Conservation (phyloP, 2,329 filamentous ascomycete genomes). For the Teratosphaeria destructans region DNA sequence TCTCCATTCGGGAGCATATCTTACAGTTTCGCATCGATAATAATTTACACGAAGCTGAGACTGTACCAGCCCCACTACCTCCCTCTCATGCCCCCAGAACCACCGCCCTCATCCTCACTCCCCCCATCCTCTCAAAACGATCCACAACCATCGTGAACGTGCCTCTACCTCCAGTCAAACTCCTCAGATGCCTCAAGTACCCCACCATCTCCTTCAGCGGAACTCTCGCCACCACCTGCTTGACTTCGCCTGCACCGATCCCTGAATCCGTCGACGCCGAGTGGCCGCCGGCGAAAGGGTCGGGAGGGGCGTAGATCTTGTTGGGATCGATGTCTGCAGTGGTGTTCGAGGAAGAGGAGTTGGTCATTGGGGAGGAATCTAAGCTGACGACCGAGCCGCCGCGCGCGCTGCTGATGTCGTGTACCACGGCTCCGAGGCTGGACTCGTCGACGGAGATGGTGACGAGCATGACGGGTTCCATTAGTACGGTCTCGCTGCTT, state of each 20-base stretch:
- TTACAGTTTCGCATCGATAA: too few species aligned
- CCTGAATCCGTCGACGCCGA: constrained; percentile 5
- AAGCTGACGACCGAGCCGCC: constrained; percentile 67
- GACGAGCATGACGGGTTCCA: constrained; percentile 91
- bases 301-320: constrained; percentile 76
- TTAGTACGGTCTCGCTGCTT: constrained; percentile 49
- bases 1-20: too few species aligned
- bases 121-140: constrained; percentile 57
- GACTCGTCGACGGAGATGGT: constrained; percentile 77
- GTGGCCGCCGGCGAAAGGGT: constrained; percentile 53
- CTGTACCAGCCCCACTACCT: neutral
- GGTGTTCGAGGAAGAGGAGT: constrained; percentile 11
- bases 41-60: too few species aligned
- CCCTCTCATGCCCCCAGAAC: too few species aligned
- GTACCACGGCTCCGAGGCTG: constrained; percentile 69
- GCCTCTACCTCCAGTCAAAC: constrained; percentile 75
- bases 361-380: constrained; percentile 27
- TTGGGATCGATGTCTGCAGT: constrained; percentile 51
- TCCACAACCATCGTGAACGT: constrained; percentile 68
- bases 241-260: constrained; percentile 24
- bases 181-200: constrained; percentile 79
- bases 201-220: constrained; percentile 95
- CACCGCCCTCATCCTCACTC: constrained; percentile 48
- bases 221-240: constrained; percentile 69
- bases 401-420: constrained; percentile 64